These are phyloP conservation scores for Penicillium subrubescens DNA, from an alignment of 495 filamentous ascomycete species.

Conservation along the genomic window DNA sequence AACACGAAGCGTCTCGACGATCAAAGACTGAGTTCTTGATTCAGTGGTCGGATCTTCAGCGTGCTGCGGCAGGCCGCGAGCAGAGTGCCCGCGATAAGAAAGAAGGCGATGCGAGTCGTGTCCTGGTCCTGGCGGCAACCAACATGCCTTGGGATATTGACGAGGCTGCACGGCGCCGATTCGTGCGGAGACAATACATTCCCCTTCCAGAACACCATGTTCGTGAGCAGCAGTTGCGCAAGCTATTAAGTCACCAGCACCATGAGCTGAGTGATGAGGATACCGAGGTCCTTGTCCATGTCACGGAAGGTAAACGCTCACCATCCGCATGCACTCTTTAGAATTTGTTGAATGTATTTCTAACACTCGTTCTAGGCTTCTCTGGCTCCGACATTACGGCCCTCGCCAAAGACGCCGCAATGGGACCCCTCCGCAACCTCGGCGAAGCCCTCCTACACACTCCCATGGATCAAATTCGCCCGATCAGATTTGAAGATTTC, in stretches of 20 bases:
- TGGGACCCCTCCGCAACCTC: conserved; percentile 91
- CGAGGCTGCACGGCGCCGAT: conserved; percentile 87
- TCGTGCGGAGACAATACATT: conserved; percentile 95
- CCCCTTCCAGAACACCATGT: conserved; percentile 86
- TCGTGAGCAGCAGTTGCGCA: conserved; percentile 73
- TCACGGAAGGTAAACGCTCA: conserved; percentile 75
- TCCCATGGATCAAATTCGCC: conserved; percentile 89
- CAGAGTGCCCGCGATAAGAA: conserved; percentile 65
- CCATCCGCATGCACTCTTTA: conserved; percentile 7
- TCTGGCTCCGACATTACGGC: conserved; percentile 97
- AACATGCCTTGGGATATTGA: conserved; percentile 99
- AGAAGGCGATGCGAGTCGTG: conserved; percentile 83
- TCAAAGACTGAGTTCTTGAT: conserved; percentile 99
- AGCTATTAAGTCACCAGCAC: conserved; percentile 81
- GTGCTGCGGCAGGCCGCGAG: conserved; percentile 86
- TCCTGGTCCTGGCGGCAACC: conserved; percentile 92
- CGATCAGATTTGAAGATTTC: conserved; percentile 84
- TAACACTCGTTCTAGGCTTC: conserved; percentile 63
- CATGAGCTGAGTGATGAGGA: conserved; percentile 76
- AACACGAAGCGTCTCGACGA: conserved; percentile 89
- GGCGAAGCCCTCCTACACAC: conserved; percentile 89
- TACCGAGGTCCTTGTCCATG: conserved; percentile 71
- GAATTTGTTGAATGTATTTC: not conserved
- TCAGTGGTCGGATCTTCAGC: conserved; percentile 92
- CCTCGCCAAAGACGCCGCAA: conserved; percentile 95